Conservation (phyloP, 2,329 filamentous ascomycete genomes). For the Xylaria hypoxylon region DNA sequence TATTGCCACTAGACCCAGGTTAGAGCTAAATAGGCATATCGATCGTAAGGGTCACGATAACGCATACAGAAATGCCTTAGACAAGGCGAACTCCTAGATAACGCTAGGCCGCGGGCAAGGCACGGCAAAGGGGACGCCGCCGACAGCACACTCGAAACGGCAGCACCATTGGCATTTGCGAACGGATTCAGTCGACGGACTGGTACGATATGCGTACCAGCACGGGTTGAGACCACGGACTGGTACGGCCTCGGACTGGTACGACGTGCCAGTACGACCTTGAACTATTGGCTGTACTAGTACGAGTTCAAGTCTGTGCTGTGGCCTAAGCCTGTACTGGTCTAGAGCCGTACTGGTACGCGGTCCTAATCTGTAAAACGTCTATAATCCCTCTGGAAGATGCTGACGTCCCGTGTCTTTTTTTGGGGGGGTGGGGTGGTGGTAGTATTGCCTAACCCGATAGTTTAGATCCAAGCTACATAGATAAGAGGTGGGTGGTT, state of each 20-base stretch:
- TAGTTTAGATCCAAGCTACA: neutral
- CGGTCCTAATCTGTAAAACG: too few relatives aligned
- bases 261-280: too few relatives aligned
- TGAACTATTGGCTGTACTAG: too few relatives aligned
- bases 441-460: too few relatives aligned
- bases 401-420: too few relatives aligned
- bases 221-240: slow-evolving; percentile 9
- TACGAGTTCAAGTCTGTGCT: too few relatives aligned
- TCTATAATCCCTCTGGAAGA: too few relatives aligned
- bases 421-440: too few relatives aligned
- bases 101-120: slow-evolving; percentile 9
- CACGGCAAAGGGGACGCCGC: slow-evolving; percentile 12
- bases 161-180: slow-evolving; percentile 13
- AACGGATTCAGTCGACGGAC: slow-evolving; percentile 5
- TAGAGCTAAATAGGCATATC: slow-evolving; percentile 15
- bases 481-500: neutral
- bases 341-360: too few relatives aligned
- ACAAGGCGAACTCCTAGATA: slow-evolving; percentile 15
- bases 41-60: slow-evolving; percentile 13
- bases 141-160: slow-evolving; percentile 16
- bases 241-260: too few relatives aligned
- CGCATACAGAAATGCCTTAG: slow-evolving; percentile 11
- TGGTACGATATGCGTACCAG: too few relatives aligned
- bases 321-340: too few relatives aligned
- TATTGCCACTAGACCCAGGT: slow-evolving; percentile 16